Evolutionary conservation across 176 grass and related monocot genomes (phyloP), one percentile per base, ranked within the genome.

Genomic region (bread wheat (Triticum aestivum)): DNA sequence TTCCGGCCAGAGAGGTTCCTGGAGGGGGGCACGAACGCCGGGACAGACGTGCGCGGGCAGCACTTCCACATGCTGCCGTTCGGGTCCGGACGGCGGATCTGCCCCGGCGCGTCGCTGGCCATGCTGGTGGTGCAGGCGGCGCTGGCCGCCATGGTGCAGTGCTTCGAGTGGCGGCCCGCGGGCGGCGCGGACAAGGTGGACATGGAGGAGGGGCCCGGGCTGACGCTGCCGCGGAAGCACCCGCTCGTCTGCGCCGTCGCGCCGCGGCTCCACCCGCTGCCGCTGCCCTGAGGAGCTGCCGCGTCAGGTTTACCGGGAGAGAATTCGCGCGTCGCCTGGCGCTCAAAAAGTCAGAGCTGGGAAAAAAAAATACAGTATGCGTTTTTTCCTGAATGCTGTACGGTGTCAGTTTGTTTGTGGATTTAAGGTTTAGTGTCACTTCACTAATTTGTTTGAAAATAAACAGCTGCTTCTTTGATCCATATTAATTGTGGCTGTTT

Each of bases 51-150:
- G 79, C 87, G 80, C 61, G 95, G 92, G 49, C 84, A 86, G 88
- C 86, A 97, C 83, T 97, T 94, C 77, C 90, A 97, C 52, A 71
- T 94, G 39, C 85, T 97, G 34, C 95, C 90, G 15, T 97, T 97
- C 41, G 95, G 92, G 26, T 80, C 83, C 5, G 95, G 95, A 3
- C 82, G 86, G 37, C 78, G 92, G 70, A 86, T 82, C 21, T 97
- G 94, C 88, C 94, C 94, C 9, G 94, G 94, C 38, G 82, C 81
- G 75, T 87, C 89, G 20, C 81, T 97, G 4, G 94, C 91, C 2
- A 29, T 92, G 75, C 79, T 86, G 4, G 87, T 97, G 1, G 79
- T 93, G 70, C 87, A 89, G 33, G 61, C 89, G 5, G 79, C 77
- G n/a, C 69, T 97, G 7, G 92, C 87, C 5, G 87, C 69, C 47